Evolutionary conservation across 192 early-diverging fungal species (phyloP), one percentile per base, ranked within the genome.

Genomic region (Podila clonocystis): DNA sequence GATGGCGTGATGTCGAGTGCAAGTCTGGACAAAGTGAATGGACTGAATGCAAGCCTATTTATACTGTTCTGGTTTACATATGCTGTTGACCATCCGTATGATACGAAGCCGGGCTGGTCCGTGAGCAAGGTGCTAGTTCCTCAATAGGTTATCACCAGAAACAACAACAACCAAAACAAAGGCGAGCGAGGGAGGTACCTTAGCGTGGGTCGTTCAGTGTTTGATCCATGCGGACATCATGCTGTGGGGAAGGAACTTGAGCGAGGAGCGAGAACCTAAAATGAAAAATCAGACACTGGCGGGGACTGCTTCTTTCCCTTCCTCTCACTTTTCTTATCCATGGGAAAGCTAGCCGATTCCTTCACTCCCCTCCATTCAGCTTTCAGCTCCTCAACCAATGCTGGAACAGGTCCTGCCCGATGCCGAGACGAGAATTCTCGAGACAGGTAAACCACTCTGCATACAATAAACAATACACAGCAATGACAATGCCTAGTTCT

Each of bases 391-490:
- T 17, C n/a, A 0, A 24, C 22, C 36, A 26, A 78, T 72, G n/a
- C 79, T 88, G 17, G 58, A 59, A 15, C 83, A 86, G 36, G 84
- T 89, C 29, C 60, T 84, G 28, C 72, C 86, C 13, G 85, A 85
- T 58, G 85, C 83, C 70, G 79, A 85, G 60, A 65, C 69, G 6
- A 48, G 86, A 13, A 34, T 67, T 12, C 71, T 87, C 8, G 84
- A 84, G 61, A 84, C 83, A 41, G 77, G 77, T 58, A 52, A 26
- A 26, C 41, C 13, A 4, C 34, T 36, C 34, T 36, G 34, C 41
- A 45, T 12, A 36, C 4, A 36, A 36, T 9, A 36, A 36, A 15
- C 11, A 15, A 45, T 17, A 45, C 15, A 17, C 41, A 34, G 22
- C 50, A n/a, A 60, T 36, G 30, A 6, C 36, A 24, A 58, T 33